Conservation (phyloP, 176 grass and related monocot genomes). For the Avena eriantha region DNA sequence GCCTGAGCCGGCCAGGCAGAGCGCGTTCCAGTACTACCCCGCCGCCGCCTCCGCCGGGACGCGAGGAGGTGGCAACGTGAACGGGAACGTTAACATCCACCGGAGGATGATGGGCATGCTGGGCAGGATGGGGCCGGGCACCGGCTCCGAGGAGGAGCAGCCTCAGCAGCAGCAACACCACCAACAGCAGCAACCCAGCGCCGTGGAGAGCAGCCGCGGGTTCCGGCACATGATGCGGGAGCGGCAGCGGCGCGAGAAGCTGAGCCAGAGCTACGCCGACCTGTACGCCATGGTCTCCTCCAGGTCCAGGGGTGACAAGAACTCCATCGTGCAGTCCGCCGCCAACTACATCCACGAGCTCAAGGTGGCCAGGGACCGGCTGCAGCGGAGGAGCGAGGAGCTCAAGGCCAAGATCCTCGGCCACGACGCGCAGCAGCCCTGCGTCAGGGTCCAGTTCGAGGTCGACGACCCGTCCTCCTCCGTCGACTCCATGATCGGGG, state of each 20-base stretch:
- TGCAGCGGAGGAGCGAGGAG: slow-evolving; percentile 60
- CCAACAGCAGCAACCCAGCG: not conserved
- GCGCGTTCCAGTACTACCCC: slow-evolving; percentile 57
- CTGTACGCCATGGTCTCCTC: slow-evolving; percentile 69
- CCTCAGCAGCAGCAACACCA: not conserved
- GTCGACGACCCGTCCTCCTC: slow-evolving; percentile 63
- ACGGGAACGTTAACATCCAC: slow-evolving; percentile 47
- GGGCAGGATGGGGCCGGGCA: slow-evolving; percentile 29
- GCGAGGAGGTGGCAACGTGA: no score
- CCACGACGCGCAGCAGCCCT: slow-evolving; percentile 47
- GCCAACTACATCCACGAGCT: slow-evolving; percentile 71
- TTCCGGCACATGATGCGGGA: slow-evolving; percentile 99
- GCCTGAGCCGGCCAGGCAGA: not conserved
- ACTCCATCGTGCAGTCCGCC: slow-evolving; percentile 82
- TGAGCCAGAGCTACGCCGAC: slow-evolving; percentile 96
- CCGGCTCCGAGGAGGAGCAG: not conserved
- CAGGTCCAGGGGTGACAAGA: slow-evolving; percentile 86
- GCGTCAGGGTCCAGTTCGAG: slow-evolving; percentile 67
- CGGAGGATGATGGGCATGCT: slow-evolving; percentile 43
- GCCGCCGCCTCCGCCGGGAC: not conserved
- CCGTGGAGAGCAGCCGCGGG: slow-evolving; percentile 71
- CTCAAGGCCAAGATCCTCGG: slow-evolving; percentile 65
- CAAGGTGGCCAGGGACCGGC: slow-evolving; percentile 53
- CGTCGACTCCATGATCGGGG: slow-evolving; percentile 80
- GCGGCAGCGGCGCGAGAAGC: slow-evolving; percentile 88